Evolutionary conservation across 2,329 filamentous ascomycete species (phyloP).

Genomic region (Aspergillus sp.): DNA sequence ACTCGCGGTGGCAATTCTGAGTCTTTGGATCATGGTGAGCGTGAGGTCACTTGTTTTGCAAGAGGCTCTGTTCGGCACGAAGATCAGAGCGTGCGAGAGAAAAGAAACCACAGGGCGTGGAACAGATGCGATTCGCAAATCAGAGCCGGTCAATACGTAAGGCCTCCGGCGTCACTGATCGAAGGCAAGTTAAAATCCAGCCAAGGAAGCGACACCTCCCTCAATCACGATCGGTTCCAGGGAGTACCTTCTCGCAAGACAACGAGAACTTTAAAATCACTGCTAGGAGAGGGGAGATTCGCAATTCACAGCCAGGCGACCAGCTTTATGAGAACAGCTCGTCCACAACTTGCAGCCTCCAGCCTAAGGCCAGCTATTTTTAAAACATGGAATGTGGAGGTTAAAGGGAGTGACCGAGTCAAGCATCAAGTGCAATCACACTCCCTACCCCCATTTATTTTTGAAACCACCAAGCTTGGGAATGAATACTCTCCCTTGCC

Average conservation of each 20-base stretch:
- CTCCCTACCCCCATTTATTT: too few species aligned
- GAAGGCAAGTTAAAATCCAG: not conserved
- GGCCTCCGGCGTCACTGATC: not conserved
- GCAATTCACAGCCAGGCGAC: not conserved
- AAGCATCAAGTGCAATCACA: too few species aligned
- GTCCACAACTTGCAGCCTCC: too few species aligned
- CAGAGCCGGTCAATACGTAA: not conserved
- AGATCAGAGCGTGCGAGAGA: not conserved
- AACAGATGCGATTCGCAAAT: constrained; percentile 1
- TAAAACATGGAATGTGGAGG: not conserved
- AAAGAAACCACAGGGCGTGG: not conserved
- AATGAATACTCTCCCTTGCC: not conserved
- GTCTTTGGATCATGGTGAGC: not conserved
- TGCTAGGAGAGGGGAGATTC: not conserved
- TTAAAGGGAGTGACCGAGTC: not conserved
- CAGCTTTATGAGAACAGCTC: not conserved
- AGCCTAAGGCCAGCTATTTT: not conserved
- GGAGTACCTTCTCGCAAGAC: not conserved
- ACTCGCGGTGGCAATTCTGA: not conserved
- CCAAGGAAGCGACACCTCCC: not conserved
- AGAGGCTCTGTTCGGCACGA: not conserved
- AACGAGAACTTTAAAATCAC: not conserved
- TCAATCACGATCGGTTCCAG: not conserved
- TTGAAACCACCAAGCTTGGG: too few species aligned
- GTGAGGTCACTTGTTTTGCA: not conserved